Base-by-base conservation (phyloP, 2,329 filamentous ascomycete species). In the Pseudocercospora macadamiae region DNA sequence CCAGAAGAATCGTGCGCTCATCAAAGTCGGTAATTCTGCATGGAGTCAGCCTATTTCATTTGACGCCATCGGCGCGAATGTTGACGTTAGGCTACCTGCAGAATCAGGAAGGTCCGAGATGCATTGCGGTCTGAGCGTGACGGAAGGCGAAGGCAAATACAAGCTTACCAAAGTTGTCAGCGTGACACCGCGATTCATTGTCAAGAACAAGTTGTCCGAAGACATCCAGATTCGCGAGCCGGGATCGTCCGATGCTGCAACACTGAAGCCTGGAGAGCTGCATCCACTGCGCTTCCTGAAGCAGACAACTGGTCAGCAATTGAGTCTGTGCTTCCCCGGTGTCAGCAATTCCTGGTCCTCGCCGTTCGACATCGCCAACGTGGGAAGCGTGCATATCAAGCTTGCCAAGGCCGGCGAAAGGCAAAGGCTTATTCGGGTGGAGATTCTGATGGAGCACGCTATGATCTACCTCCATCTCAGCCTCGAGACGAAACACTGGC, bases 41-140 rank as follows among this genome's bases (percentile, higher is more conserved):
- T 99, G 95, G 96, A 97, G 95, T 77, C 96, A 95, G 72, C 91
- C 93, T 0, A 93, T 97, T 73, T 97, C 91, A 82, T 96, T 99
- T 68, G 96, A 99, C 71, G 95, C 95, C 18, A 95, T 99, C 64
- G 95, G 95, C 28, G 97, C 93, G 69, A 92, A 89, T 0, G 89
- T 91, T 14, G 93, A 97, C 67, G 90, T 96, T 32, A 85, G 95
- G 30, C 81, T 99, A 30, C 89, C 89, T 51, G 91, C 92, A 0
- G 77, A 83, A 1, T 84, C 83, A 39, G 87, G 85, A 42, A 80
- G 84, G 62, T 88, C 88, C 2, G 95, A 99, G 74, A 93, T 97
- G 69, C 92, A 97, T 69, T 83, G 96, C 5, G 95, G 95, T 47
- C 86, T 99, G 49, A 93, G 89, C 1, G 88, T 99, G 26, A 86